A percentile compares a stretch with the other conserved stretches of the same genome.
phyloP scores from a whole-genome alignment of 2,329 filamentous ascomycete genomes.

The Trichoderma lentiforme region DNA sequence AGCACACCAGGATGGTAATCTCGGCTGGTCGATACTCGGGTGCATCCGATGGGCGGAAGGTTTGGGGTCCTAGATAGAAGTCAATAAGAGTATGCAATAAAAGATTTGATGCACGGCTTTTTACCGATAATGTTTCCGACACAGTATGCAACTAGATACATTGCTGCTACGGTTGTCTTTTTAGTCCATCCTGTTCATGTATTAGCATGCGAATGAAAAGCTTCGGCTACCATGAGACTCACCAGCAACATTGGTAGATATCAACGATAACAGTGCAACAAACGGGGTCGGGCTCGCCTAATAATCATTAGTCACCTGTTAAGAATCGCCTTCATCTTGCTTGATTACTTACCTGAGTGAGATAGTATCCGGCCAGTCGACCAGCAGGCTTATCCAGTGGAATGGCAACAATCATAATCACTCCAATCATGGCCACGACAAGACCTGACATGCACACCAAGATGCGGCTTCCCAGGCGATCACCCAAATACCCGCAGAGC shows the following conservation, averaged over 20 bases:
- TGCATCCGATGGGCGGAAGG: conserved; percentile 53
- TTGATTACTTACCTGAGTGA: conserved; percentile 30
- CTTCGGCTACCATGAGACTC: neutral
- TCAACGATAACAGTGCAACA: conserved; percentile 41
- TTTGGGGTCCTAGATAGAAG: conserved; percentile 45
- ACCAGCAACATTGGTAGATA: conserved; percentile 36
- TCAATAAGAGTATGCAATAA: conserved; percentile 8
- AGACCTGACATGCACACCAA: conserved; percentile 20
- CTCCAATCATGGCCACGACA: conserved; percentile 36
- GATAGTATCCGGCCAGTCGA: conserved; percentile 59
- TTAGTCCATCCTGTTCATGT: conserved; percentile 45
- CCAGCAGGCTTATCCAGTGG: conserved; percentile 46
- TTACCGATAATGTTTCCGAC: conserved; percentile 55
- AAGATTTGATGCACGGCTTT: conserved; percentile 21
- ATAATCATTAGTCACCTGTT: neutral
- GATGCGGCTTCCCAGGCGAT: conserved; percentile 17
- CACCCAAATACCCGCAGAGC: conserved; percentile 38
- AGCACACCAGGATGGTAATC: conserved; percentile 61
- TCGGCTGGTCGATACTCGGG: conserved; percentile 61
- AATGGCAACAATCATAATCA: conserved; percentile 22
- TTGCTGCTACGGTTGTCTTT: conserved; percentile 49
- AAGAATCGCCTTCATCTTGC: conserved; percentile 30
- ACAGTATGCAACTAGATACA: conserved; percentile 48
- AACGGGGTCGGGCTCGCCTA: conserved; percentile 17
- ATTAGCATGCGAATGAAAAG: neutral